Base-by-base conservation (phyloP, 305 asterid genomes). In the Rubia balearica region DNA sequence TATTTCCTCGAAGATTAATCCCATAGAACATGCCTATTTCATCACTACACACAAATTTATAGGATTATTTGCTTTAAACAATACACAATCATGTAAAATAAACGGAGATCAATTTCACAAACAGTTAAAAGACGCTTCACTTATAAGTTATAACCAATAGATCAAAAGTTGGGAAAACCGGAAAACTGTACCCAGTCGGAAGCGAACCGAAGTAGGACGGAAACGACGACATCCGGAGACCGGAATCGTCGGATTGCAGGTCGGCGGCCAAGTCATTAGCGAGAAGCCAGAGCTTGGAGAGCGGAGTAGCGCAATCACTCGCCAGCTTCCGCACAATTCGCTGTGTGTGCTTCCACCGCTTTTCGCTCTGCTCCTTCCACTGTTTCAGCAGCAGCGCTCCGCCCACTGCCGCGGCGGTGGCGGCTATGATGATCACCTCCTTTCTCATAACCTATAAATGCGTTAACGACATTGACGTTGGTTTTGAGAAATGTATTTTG, bases 21-120 rank as follows among this genome's bases (percentile, higher is more conserved):
- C 96, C 96, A 75, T 84, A 84, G 70, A 73, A 85, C 55, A 79
- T 69, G 45, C 96, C 96, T 70, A 77, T 82, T 79, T 90, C 97
- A n/a, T 83, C 86, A 75, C 97, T 89, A 68, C 21, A n/a, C 5
- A 67, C 55, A 61, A 12, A 40, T 8, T 3, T 7, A 57, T 27
- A 2, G 55, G 66, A 2, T 53, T n/a, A 61, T 68, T 30, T 5
- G 41, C 61, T 17, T 13, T 27, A 27, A 63, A 63, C 19, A 38
- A 61, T 33, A 33, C 5, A 33, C 38, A 33, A 3, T 33, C 4
- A 30, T 30, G 33, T 30, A 30, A 30, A 30, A 30, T 30, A 30
- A 33, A 33, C 0, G 38, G 38, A 33, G 38, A 33, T 33, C 38
- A 33, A 33, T 33, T 33, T 4, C 5, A 33, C 38, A 33, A 33